Evolutionary conservation across 495 filamentous ascomycete genomes (phyloP).

Genomic region (Podospora tetraspora): DNA sequence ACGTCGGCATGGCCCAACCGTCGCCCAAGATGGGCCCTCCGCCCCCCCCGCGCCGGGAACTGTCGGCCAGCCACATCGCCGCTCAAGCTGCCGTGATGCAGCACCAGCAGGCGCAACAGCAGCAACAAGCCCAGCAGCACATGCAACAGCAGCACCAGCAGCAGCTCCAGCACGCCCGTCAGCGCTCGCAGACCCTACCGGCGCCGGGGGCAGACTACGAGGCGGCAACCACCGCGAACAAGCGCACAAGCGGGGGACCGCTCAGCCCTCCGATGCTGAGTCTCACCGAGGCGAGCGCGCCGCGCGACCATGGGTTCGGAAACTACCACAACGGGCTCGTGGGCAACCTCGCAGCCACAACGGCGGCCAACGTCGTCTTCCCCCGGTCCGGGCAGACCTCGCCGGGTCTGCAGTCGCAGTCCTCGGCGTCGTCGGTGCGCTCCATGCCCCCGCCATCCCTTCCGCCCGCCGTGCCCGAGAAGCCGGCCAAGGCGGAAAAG

Average conservation of each 20-base stretch:
- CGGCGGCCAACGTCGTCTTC: constrained; percentile 84
- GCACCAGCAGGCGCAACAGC: constrained; percentile 31
- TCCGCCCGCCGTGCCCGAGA: constrained; percentile 50
- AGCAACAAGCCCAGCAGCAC: constrained; percentile 37
- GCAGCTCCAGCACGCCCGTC: constrained; percentile 49
- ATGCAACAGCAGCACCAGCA: constrained; percentile 32
- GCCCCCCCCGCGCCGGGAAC: constrained; percentile 32
- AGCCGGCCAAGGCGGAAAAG: constrained; percentile 66
- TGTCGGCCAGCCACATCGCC: constrained; percentile 76
- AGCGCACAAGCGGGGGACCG: constrained; percentile 43
- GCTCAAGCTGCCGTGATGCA: constrained; percentile 77
- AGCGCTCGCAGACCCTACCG: constrained; percentile 67
- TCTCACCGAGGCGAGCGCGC: constrained; percentile 50
- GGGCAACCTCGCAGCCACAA: constrained; percentile 68
- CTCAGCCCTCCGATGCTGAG: constrained; percentile 54
- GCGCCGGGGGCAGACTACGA: constrained; percentile 36
- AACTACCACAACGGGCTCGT: constrained; percentile 61
- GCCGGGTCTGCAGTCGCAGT: constrained; percentile 38
- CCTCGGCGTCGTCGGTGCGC: constrained; percentile 14
- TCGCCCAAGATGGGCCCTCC: constrained; percentile 39
- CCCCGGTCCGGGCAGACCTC: constrained; percentile 55
- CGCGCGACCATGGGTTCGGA: constrained; percentile 49
- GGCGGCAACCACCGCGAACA: constrained; percentile 28
- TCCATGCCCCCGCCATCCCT: constrained; percentile 22
- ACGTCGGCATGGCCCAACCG: constrained; percentile 38